Base-by-base conservation (phyloP, 2,329 filamentous ascomycete genomes). In the Hawksworthiomyces lignivorus region DNA sequence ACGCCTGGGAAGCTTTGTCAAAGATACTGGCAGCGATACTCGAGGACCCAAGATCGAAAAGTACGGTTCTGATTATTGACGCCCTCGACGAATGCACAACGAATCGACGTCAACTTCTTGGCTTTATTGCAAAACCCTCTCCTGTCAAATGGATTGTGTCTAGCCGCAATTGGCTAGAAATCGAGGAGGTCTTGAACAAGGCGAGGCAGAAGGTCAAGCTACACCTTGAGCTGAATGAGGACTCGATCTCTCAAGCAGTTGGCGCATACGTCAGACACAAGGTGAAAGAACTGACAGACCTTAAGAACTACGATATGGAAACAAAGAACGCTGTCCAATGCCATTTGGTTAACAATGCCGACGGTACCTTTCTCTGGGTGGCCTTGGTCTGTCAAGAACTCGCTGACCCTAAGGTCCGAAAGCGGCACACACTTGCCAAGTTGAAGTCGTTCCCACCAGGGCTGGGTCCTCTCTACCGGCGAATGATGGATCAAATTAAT, bases 1-100 rank as follows among this genome's bases (percentile, higher is more conserved):
- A 69, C 54, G 57, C 61, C 3, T 68, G 56, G 56, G 36, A 54
- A 36, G 55, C 56, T 9, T 39, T 72, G 19, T 58, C 53, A 4
- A 48, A 60, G 10, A 61, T 71, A 12, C 58, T 73, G 4, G 43
- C n/a, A 2, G 50, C 55, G 19, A 67, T 73, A 10, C 42, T 74
- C 1, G 21, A 57, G 33, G 63, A 69, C 39, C 47, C 52, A 1
- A 48, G 24, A 8, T 40, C 65, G 12, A 26, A 48, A 5, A 50
- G 3, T 0, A 57, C 55, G 0, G 63, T 61, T 46, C 32, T 73
- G 5, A 45, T 73, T 3, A 54, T 74, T 24, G 66, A 73, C 50
- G 67, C 63, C 3, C 62, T 74, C 0, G 66, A 75, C 44, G 67
- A 74, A 49, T 73, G 68, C 46, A 32, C 15, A 2, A 10, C 17